A percentile compares a stretch with the other conserved stretches of the same genome.
Conservation (phyloP, 2,329 filamentous ascomycete genomes). For the Exophiala alcalophila region DNA sequence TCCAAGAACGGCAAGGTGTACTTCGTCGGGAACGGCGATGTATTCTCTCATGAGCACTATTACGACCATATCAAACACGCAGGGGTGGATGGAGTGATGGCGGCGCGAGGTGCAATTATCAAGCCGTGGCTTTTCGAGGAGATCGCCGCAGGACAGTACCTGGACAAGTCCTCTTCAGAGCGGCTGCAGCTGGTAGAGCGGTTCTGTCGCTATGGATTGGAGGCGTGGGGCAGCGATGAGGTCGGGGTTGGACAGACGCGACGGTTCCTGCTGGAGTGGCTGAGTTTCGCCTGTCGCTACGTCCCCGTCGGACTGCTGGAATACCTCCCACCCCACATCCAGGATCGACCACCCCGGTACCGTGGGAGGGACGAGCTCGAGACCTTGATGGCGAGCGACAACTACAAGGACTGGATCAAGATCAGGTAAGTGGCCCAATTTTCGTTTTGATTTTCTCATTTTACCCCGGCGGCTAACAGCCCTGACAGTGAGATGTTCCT, state of each 20-base stretch:
- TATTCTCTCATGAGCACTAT: conserved; percentile 90
- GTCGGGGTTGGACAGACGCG: conserved; percentile 86
- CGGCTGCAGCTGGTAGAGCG: conserved; percentile 82
- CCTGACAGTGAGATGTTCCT: conserved; percentile 86
- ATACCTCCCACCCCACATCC: conserved; percentile 79
- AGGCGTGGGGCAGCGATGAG: conserved; percentile 95
- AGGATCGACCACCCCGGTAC: conserved; percentile 84
- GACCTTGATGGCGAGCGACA: conserved; percentile 82
- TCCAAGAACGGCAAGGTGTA: conserved; percentile 61
- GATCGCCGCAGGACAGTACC: conserved; percentile 84
- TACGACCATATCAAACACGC: conserved; percentile 71
- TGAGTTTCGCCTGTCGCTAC: conserved; percentile 91
- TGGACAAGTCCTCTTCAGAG: conserved; percentile 90
- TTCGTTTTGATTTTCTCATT: not conserved
- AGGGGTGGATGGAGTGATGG: conserved; percentile 90
- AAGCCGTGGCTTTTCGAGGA: conserved; percentile 99
- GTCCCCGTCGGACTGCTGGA: conserved; percentile 86
- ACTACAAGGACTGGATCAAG: conserved; percentile 98
- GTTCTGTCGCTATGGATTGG: conserved; percentile 84
- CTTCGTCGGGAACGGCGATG: conserved; percentile 95
- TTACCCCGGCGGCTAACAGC: conserved; percentile 1
- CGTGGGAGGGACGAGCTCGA: conserved; percentile 84
- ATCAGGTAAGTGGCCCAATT: conserved; percentile 67
- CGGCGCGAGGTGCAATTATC: conserved; percentile 90
- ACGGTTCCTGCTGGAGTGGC: conserved; percentile 89